phyloP scores from a whole-genome alignment of 768 basidiomycete genomes.

The Candolleomyces efflorescens region DNA sequence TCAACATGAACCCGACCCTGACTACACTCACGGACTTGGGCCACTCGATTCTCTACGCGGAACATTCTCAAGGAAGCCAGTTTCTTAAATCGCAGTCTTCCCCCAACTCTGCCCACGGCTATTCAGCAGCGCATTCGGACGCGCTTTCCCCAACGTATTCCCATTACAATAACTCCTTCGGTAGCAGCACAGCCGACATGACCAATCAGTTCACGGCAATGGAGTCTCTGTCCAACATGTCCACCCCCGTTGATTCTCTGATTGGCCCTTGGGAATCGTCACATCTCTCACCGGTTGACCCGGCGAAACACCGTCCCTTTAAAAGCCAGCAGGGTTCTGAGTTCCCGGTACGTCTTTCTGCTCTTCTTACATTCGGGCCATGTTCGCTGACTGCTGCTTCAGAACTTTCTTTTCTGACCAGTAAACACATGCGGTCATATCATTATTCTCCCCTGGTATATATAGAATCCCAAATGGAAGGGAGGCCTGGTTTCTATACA shows the following conservation, averaged over 20 bases:
- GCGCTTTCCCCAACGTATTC: slow-evolving; percentile 20
- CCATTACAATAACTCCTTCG: slow-evolving; percentile 25
- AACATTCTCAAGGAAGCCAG: slow-evolving; percentile 6
- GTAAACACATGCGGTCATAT: neutral
- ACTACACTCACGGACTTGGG: slow-evolving; percentile 27
- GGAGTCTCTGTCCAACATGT: slow-evolving; percentile 17
- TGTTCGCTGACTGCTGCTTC: slow-evolving; percentile 3
- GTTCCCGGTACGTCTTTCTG: slow-evolving; percentile 22
- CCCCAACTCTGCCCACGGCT: slow-evolving; percentile 11
- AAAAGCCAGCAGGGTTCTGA: slow-evolving; percentile 26
- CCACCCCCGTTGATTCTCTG: slow-evolving; percentile 23
- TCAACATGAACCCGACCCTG: slow-evolving; percentile 27
- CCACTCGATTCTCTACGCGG: slow-evolving; percentile 17
- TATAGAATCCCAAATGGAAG: neutral
- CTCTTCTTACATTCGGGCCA: neutral
- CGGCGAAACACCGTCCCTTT: slow-evolving; percentile 26
- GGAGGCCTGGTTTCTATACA: neutral
- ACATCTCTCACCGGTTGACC: slow-evolving; percentile 17
- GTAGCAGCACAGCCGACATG: slow-evolving; percentile 19
- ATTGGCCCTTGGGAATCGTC: slow-evolving; percentile 26
- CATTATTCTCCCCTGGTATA: neutral
- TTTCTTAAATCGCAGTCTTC: slow-evolving; percentile 2
- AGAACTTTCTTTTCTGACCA: slow-evolving; percentile 1
- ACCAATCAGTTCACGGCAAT: slow-evolving; percentile 29
- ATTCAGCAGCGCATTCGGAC: slow-evolving; percentile 14